Evolutionary conservation across 2,329 filamentous ascomycete species (phyloP).

Genomic region (Cladophialophora yegresii): DNA sequence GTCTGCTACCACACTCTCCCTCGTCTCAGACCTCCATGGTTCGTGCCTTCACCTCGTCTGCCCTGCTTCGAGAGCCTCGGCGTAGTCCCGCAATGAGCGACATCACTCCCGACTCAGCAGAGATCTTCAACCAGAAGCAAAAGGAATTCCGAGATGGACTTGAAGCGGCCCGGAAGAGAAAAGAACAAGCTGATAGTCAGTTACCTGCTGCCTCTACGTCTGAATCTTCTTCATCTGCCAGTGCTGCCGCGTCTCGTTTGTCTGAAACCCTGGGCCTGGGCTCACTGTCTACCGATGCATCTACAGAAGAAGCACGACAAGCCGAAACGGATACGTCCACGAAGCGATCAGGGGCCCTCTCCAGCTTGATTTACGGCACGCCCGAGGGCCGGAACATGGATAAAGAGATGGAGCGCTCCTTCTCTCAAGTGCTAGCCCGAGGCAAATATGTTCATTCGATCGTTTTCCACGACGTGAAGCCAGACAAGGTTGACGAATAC

Average conservation of each 20-base stretch:
- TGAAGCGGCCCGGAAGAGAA: conserved; percentile 71
- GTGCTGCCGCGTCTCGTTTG: conserved; percentile 39
- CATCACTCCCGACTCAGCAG: conserved; percentile 71
- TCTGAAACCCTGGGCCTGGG: conserved; percentile 54
- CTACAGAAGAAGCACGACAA: conserved; percentile 59
- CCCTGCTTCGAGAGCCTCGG: conserved; percentile 42
- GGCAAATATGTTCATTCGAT: conserved; percentile 99
- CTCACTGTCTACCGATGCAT: conserved; percentile 60
- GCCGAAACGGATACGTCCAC: conserved; percentile 60
- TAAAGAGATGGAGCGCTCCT: conserved; percentile 91
- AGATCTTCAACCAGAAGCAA: conserved; percentile 79
- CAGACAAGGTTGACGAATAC: conserved; percentile 94
- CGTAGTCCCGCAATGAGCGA: conserved; percentile 80
- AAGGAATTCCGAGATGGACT: conserved; percentile 82
- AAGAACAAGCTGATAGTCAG: conserved; percentile 83
- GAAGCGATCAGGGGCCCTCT: conserved; percentile 73
- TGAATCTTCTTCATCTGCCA: conserved; percentile 32
- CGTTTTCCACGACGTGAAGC: conserved; percentile 92
- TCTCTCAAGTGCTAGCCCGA: conserved; percentile 88
- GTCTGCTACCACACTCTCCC: conserved; percentile 53
- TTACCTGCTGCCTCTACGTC: conserved; percentile 54
- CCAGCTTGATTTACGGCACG: conserved; percentile 93
- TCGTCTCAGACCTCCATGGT: conserved; percentile 50
- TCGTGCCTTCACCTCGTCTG: conserved; percentile 62
- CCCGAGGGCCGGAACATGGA: conserved; percentile 93